Conservation (phyloP, 1,284 basidiomycete species). For the Singerocomus inundabilis region DNA sequence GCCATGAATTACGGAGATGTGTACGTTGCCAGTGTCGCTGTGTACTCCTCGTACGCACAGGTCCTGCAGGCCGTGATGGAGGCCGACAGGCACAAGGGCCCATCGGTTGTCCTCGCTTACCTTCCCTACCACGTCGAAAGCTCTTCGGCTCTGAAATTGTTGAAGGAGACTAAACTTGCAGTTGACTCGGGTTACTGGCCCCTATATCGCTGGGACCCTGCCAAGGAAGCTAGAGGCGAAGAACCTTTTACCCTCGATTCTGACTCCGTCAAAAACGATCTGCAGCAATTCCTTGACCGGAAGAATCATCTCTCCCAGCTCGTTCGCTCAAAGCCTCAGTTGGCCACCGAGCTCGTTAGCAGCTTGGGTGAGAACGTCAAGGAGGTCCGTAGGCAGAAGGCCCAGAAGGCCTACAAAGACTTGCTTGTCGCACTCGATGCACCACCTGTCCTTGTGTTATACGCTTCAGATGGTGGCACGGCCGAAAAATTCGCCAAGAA, state of each 20-base stretch:
- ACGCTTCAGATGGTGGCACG: slow-evolving; percentile 91
- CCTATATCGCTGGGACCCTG: slow-evolving; percentile 96
- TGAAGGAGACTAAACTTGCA: slow-evolving; percentile 97
- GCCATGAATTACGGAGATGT: slow-evolving; percentile 99
- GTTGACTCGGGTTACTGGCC: slow-evolving; percentile 99
- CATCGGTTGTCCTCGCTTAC: slow-evolving; percentile 92
- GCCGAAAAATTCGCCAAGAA: slow-evolving; percentile 97
- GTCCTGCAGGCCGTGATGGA: slow-evolving; percentile 92
- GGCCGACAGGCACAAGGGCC: slow-evolving; percentile 88
- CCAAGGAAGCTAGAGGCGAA: slow-evolving; percentile 68
- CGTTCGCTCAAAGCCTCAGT: slow-evolving; percentile 74
- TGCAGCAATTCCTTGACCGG: slow-evolving; percentile 94
- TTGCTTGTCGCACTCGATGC: slow-evolving; percentile 86
- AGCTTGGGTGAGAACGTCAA: slow-evolving; percentile 84
- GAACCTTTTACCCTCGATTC: slow-evolving; percentile 94
- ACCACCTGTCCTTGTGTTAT: slow-evolving; percentile 86
- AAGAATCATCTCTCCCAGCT: slow-evolving; percentile 96
- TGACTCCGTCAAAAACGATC: slow-evolving; percentile 90
- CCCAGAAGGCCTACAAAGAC: slow-evolving; percentile 84
- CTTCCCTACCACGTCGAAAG: slow-evolving; percentile 84
- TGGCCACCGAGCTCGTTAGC: slow-evolving; percentile 83
- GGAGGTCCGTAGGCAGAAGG: slow-evolving; percentile 81
- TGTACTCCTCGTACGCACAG: slow-evolving; percentile 95
- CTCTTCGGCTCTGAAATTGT: slow-evolving; percentile 79
- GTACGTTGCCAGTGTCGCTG: slow-evolving; percentile 93